Percentiles rank a stretch among this genome's conserved stretches.
Conservation (phyloP, 2,329 filamentous ascomycete genomes). For the Aspergillus versicolor region DNA sequence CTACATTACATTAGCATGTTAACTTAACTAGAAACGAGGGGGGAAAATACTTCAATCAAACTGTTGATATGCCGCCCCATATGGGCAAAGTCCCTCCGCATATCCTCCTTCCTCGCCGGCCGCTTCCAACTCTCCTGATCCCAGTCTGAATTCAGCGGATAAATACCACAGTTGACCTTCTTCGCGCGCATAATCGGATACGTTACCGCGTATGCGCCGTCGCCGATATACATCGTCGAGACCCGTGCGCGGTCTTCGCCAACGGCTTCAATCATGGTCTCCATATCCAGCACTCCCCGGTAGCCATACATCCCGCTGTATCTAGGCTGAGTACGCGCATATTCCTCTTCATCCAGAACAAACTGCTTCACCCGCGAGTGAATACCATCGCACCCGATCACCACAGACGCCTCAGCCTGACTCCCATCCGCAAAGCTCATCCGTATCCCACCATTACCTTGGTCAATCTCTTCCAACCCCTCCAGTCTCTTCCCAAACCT, state of each 20-base stretch:
- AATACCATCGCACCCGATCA: conserved; percentile 41
- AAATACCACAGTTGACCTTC: conserved; percentile 35
- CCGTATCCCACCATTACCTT: conserved; percentile 16
- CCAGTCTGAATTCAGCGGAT: conserved; percentile 28
- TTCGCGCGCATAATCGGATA: conserved; percentile 35
- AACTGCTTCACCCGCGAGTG: conserved; percentile 29
- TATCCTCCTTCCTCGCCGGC: conserved; percentile 28
- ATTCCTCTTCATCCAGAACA: conserved; percentile 21
- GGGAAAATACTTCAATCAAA: conserved; percentile 25
- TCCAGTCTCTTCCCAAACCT: conserved; percentile 36
- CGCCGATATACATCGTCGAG: conserved; percentile 31
- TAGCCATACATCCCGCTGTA: conserved; percentile 39
- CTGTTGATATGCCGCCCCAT: conserved; percentile 31
- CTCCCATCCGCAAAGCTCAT: conserved; percentile 35
- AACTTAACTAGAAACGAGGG: too few relatives aligned
- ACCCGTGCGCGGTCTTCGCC: conserved; percentile 32
- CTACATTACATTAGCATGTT: background rate
- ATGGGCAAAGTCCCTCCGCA: conserved; percentile 25
- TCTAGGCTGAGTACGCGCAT: conserved; percentile 14
- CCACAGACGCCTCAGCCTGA: conserved; percentile 27
- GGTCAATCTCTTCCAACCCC: conserved; percentile 13
- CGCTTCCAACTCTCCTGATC: conserved; percentile 31
- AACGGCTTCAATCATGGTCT: conserved; percentile 30
- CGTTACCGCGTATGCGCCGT: conserved; percentile 31
- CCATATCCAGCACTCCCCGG: conserved; percentile 36